A percentile compares a stretch with the other conserved stretches of the same genome.
phyloP scores from a whole-genome alignment of 2,329 filamentous ascomycete species.

The Pyrenophora seminiperda region DNA sequence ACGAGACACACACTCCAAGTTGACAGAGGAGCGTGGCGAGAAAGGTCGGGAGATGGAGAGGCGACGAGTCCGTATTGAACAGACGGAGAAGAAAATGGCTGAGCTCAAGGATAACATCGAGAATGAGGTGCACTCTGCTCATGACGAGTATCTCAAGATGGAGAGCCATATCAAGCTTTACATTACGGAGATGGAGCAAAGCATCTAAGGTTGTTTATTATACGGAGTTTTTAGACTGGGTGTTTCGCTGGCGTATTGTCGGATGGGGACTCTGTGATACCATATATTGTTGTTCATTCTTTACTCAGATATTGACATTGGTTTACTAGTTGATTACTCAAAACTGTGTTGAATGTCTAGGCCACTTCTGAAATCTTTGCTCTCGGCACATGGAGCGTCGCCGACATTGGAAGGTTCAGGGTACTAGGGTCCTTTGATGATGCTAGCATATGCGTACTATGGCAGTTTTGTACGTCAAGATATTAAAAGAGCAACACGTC shows the following conservation, averaged over 20 bases:
- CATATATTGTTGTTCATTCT: neutral
- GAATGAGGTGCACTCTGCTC: conserved; percentile 84
- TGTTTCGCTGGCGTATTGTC: neutral
- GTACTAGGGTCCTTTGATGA: too few relatives aligned
- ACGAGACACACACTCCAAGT: conserved; percentile 74
- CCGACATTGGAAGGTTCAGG: too few relatives aligned
- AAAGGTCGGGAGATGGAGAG: conserved; percentile 93
- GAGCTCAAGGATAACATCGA: conserved; percentile 98
- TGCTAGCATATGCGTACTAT: too few relatives aligned
- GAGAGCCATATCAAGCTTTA: conserved; percentile 97
- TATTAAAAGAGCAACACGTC: too few relatives aligned
- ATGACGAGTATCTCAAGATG: conserved; percentile 97
- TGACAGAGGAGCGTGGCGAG: conserved; percentile 83
- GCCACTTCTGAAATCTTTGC: too few relatives aligned
- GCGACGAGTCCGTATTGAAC: conserved; percentile 89
- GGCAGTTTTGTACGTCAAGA: too few relatives aligned
- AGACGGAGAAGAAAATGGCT: conserved; percentile 99
- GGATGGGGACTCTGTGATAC: conserved; percentile 14
- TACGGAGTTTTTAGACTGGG: neutral
- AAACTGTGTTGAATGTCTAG: too few relatives aligned
- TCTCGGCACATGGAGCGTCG: too few relatives aligned
- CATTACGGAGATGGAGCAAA: conserved; percentile 98
- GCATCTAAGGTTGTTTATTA: conserved; percentile 43
- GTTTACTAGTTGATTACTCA: too few relatives aligned
- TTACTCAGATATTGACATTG: too few relatives aligned